Conservation (phyloP, 305 asterid species). For the Fraxinus sp. region DNA sequence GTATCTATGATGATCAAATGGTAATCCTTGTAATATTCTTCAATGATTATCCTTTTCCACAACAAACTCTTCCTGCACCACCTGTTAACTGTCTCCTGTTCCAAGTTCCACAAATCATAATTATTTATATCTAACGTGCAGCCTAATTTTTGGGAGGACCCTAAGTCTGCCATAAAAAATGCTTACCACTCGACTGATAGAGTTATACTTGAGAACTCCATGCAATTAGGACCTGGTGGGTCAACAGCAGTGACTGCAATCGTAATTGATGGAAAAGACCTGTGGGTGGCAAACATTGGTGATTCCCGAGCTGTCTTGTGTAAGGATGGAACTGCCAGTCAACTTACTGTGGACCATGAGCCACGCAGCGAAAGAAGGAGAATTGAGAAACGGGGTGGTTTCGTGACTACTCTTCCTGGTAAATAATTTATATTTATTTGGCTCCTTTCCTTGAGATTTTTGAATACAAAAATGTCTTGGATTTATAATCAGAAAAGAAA, state of each 20-base stretch:
- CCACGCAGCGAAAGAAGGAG: background rate
- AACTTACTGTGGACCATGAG: constrained; percentile 38
- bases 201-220: constrained; percentile 62
- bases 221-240: constrained; percentile 85
- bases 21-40: background rate
- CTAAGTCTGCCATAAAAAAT: constrained; percentile 53
- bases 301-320: constrained; percentile 86
- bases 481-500: background rate
- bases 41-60: background rate
- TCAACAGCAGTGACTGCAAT: constrained; percentile 92
- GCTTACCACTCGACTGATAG: constrained; percentile 66
- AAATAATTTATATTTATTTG: background rate
- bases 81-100: background rate
- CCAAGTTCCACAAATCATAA: constrained; percentile 10
- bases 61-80: background rate
- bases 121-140: constrained; percentile 31
- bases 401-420: constrained; percentile 46
- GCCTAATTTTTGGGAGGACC: constrained; percentile 81
- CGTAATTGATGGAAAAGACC: constrained; percentile 70
- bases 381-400: constrained; percentile 45
- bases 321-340: constrained; percentile 53
- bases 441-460: background rate
- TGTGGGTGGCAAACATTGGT: constrained; percentile 87
- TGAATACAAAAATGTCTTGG: background rate
- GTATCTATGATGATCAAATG: background rate